Evolutionary conservation across 2,329 filamentous ascomycete species (phyloP), one percentile per base, ranked within the genome.

Genomic region (Fusarium subtropicale): DNA sequence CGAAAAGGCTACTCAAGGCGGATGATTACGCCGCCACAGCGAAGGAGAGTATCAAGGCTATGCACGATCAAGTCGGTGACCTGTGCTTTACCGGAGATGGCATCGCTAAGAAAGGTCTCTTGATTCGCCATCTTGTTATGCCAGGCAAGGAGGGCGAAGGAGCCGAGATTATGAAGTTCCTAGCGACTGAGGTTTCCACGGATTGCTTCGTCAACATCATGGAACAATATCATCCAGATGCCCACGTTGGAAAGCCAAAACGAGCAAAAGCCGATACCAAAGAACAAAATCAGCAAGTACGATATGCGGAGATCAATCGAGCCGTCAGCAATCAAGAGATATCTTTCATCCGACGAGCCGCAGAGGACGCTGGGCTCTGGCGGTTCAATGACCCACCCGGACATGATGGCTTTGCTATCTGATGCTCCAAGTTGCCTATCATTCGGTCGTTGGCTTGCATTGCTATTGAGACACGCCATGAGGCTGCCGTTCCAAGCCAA

Each of bases 161-260:
- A 1, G 84, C 84, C 52, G 82, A 88, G 66, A 96, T 97, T 63
- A 91, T 97, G 83, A 84, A 81, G 65, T 97, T 92, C 84, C 82
- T 97, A 18, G 92, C 92, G 0, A 82, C 86, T 30, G 87, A 93
- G 54, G 85, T 97, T 3, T 92, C 91, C 5, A 85, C 82, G 57
- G 92, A 96, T 77, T 84, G 91, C 44, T 95, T 94, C 78, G 87
- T 96, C 63, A 91, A 97, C 76, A 90, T 97, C 69, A 96, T 96
- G 92, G 92, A 97, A 79, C 93, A 97, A 79, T 96, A 96, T 75
- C 89, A 89, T 66, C 92, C 92, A 0, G 87, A 91, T 68, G 93
- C 92, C 0, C 89, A 97, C 77, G 93, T 97, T 1, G 93, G 93
- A 5, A 95, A 93, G 81, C 81, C 83, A 56, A 87, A 81, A 71